Percentiles rank a stretch among this genome's conserved stretches.
Conservation (phyloP, 2,329 filamentous ascomycete genomes). For the Cladosporium sp. region DNA sequence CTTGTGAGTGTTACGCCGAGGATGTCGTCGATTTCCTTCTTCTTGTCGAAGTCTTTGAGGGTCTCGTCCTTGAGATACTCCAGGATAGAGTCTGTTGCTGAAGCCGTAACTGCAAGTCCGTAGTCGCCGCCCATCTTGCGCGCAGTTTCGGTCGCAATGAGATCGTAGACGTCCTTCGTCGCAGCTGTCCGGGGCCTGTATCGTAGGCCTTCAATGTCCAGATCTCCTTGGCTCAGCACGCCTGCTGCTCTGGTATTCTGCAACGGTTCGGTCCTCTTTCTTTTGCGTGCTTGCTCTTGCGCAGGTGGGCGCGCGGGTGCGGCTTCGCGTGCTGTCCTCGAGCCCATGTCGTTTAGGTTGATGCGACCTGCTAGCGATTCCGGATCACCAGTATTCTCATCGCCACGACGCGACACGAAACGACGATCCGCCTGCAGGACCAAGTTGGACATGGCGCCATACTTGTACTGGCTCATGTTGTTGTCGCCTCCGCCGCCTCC, state of each 20-base stretch:
- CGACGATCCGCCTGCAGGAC: constrained; percentile 98
- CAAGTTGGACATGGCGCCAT: constrained; percentile 83
- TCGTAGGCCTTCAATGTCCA: constrained; percentile 84
- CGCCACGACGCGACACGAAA: constrained; percentile 86
- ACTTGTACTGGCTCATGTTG: constrained; percentile 41
- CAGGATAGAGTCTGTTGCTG: constrained; percentile 86
- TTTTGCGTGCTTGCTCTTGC: constrained; percentile 73
- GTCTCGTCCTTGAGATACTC: constrained; percentile 94
- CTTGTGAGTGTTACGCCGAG: constrained; percentile 77
- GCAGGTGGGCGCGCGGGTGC: constrained; percentile 64
- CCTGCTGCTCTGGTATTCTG: constrained; percentile 68
- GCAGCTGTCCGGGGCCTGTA: constrained; percentile 90
- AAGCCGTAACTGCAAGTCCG: constrained; percentile 84
- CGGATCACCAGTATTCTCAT: constrained; percentile 95
- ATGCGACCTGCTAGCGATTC: constrained; percentile 94
- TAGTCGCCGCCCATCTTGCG: constrained; percentile 90
- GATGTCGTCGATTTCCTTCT: constrained; percentile 94
- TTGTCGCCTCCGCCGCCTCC: constrained; percentile 30
- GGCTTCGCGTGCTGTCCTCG: constrained; percentile 73
- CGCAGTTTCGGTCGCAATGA: constrained; percentile 89
- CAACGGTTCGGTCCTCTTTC: constrained; percentile 71
- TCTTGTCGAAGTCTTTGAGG: constrained; percentile 96
- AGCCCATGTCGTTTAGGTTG: constrained; percentile 93
- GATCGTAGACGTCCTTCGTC: constrained; percentile 88
- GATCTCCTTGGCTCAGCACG: constrained; percentile 79